Evolutionary conservation across 768 basidiomycete species (phyloP), one percentile per base, ranked within the genome.

Genomic region (Suillus placidus): DNA sequence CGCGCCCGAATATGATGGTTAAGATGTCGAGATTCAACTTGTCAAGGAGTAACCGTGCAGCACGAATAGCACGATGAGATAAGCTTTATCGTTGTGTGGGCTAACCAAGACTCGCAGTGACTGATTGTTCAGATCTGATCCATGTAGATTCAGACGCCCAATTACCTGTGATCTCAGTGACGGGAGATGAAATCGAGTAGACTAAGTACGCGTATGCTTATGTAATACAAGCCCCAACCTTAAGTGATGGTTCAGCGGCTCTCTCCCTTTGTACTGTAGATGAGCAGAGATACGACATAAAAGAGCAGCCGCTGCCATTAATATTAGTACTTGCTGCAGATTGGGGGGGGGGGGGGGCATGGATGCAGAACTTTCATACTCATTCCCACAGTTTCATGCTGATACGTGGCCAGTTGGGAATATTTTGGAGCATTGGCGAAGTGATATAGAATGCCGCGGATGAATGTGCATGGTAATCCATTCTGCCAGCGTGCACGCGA

Each of bases 161-260:
- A 43, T 45, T 40, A 32, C 52, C 38, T 51, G 62, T 52, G 43
- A 66, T 66, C 60, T 66, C 60, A 49, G 34, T 35, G 66, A 58
- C 55, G 51, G 62, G 62, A 68, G 63, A 67, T 64, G 63, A 66
- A 61, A 63, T 40, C 62, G 63, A 37, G 62, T 52, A 37, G 57
- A 30, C 34, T 1, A 42, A 20, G 40, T 58, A 58, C 58, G 58
- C 58, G 40, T 60, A 60, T 16, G 68, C 52, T 76, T 76, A 76
- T 67, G 75, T 76, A 76, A 76, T 74, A 57, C 56, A 6, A 37
- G 4, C 35, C 35, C 54, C 14, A 26, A 43, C 12, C 9, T 40
- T 40, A 3, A 13, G 13, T 35, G 34, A 7, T 35, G 34, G 34
- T 38, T 13, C 37, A 18, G 18, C 9, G 42, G n/a, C n/a, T n/a